Evolutionary conservation across 352 stramenopile genomes (phyloP), one percentile per base, ranked within the genome.

Genomic region (Phytophthora pseudosyringae): DNA sequence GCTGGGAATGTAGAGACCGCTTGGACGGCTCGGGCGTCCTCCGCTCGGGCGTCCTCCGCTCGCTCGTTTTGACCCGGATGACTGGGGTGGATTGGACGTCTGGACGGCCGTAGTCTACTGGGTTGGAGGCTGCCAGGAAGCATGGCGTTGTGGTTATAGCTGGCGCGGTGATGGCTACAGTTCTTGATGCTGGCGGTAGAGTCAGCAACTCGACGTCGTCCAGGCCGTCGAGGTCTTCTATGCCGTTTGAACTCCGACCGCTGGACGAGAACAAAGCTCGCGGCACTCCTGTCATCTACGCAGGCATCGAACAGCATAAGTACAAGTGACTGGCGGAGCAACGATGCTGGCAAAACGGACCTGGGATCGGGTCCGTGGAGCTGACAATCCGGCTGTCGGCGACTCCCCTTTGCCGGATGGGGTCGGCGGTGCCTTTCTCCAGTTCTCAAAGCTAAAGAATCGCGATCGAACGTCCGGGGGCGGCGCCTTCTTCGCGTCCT

Each of bases 401-500:
- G 21, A 50, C 6, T 60, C 63, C 15, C 16, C 36, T 29, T 59
- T 70, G 12, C 29, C 49, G 3, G 49, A 57, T 7, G 61, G 54
- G 9, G 62, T 46, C 38, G 49, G 45, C 16, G 67, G 61, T 35
- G 53, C 33, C 48, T 50, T 64, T 32, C 56, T 33, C 53, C 69
- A 69, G 18, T 56, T 55, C n/a, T 76, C 68, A 46, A 75, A 65
- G n/a, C 33, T 55, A 35, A 70, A 66, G 15, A 76, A 63, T 25
- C 59, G 45, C 1, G 26, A 46, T 18, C 43, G 44, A 10, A 15
- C 4, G 12, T 73, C 53, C 45, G 40, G 29, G 35, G 48, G 4
- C 36, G 51, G 46, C 4, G 68, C 59, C 46, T 79, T 81, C 6
- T 55, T 71, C 7, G 43, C 62, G 10, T 74, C 61, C 38, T 86